Percentiles rank a stretch among this genome's conserved stretches.
phyloP scores from a whole-genome alignment of 2,329 filamentous ascomycete genomes.

The Pseudogymnoascus sp. region DNA sequence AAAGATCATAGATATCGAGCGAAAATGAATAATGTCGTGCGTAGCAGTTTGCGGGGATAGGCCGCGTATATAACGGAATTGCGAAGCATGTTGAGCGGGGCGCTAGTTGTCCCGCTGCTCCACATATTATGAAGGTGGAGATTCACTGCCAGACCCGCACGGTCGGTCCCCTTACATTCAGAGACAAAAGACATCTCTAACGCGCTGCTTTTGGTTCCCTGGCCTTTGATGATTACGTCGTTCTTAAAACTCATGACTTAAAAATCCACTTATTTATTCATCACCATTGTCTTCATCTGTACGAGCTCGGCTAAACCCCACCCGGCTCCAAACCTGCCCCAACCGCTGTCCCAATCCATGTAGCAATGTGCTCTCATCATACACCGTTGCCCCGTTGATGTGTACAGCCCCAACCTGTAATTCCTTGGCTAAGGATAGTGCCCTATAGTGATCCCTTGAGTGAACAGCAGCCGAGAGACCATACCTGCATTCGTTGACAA shows the following conservation, averaged over 20 bases:
- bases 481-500: constrained; percentile 18
- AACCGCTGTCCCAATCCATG: constrained; percentile 24
- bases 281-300: constrained; percentile 43
- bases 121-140: background rate
- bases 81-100: background rate
- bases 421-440: constrained; percentile 12
- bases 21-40: background rate
- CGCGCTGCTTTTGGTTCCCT: background rate
- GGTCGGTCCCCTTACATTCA: background rate
- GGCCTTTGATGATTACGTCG: background rate
- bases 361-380: constrained; percentile 21
- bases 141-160: background rate
- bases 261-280: background rate
- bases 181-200: background rate
- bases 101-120: background rate
- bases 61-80: background rate
- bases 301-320: constrained; percentile 52
- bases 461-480: constrained; percentile 21
- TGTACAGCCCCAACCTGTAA: constrained; percentile 20
- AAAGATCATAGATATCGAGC: background rate
- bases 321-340: constrained; percentile 20
- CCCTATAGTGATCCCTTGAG: constrained; percentile 11
- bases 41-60: background rate
- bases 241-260: background rate
- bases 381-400: constrained; percentile 20